Conservation (phyloP, 2,329 filamentous ascomycete genomes). For the Dactylellina drechsleri region DNA sequence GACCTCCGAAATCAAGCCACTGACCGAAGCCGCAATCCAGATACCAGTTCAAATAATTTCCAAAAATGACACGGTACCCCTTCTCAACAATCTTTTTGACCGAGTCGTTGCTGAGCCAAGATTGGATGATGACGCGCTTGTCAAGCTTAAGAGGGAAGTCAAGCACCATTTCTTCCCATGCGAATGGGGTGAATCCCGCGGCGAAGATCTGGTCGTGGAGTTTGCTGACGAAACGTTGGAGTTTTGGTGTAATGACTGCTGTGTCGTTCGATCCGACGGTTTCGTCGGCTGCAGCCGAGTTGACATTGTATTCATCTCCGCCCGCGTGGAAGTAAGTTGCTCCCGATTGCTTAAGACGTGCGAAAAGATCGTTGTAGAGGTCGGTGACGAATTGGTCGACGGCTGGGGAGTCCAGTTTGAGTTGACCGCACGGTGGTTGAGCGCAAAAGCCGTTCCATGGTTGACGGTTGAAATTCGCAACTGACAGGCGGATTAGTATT, state of each 20-base stretch:
- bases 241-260: constrained; percentile 74
- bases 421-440: constrained; percentile 69
- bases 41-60: constrained; percentile 83
- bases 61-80: constrained; percentile 78
- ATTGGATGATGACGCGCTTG: constrained; percentile 78
- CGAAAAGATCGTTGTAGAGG: constrained; percentile 79
- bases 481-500: constrained; percentile 4
- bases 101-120: constrained; percentile 75
- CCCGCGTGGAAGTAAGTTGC: constrained; percentile 84
- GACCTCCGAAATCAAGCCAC: constrained; percentile 76
- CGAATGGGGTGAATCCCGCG: constrained; percentile 75
- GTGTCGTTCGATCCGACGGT: constrained; percentile 74
- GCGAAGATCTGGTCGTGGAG: constrained; percentile 73
- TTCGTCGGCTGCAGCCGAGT: constrained; percentile 78
- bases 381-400: constrained; percentile 78
- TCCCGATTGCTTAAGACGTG: constrained; percentile 72
- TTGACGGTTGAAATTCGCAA: constrained; percentile 39
- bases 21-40: constrained; percentile 84
- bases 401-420: constrained; percentile 77
- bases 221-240: constrained; percentile 79
- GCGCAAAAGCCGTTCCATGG: constrained; percentile 42
- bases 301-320: constrained; percentile 84
- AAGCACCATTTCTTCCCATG: constrained; percentile 88
- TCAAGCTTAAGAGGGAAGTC: constrained; percentile 80
- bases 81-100: constrained; percentile 70